phyloP scores from a whole-genome alignment of 345 rosid genomes.

The Citrus maxima region DNA sequence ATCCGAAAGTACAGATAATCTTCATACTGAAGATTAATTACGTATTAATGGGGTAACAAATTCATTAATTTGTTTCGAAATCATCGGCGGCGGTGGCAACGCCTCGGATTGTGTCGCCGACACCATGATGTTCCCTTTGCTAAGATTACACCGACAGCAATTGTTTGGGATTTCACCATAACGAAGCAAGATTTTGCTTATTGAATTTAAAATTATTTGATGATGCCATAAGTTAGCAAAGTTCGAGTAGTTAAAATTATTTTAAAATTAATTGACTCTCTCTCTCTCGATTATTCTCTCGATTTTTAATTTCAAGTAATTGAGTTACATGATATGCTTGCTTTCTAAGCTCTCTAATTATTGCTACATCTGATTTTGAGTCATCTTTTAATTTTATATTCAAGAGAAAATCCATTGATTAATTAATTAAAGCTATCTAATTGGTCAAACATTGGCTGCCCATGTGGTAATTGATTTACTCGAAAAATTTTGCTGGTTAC shows the following conservation, averaged over 20 bases:
- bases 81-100: constrained; percentile 23
- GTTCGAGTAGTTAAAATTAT: constrained; percentile 4
- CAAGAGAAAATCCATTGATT: too few species aligned
- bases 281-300: neutral
- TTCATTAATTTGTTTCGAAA: neutral
- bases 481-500: neutral
- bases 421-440: neutral
- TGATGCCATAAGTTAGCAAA: neutral
- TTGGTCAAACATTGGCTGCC: constrained; percentile 17
- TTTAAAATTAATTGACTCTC: neutral
- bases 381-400: neutral
- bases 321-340: constrained; percentile 11
- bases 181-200: constrained; percentile 18
- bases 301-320: neutral
- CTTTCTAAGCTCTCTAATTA: neutral
- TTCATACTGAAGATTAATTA: neutral
- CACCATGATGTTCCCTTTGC: constrained; percentile 14
- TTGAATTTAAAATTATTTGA: neutral
- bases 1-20: neutral
- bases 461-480: neutral
- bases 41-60: constrained; percentile 3
- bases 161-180: constrained; percentile 21
- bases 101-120: constrained; percentile 23
- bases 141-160: constrained; percentile 14
- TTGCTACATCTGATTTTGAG: neutral